These are phyloP conservation scores for Setomelanomma holmii DNA, from an alignment of 2,329 filamentous ascomycete species.

Conservation along the genomic window DNA sequence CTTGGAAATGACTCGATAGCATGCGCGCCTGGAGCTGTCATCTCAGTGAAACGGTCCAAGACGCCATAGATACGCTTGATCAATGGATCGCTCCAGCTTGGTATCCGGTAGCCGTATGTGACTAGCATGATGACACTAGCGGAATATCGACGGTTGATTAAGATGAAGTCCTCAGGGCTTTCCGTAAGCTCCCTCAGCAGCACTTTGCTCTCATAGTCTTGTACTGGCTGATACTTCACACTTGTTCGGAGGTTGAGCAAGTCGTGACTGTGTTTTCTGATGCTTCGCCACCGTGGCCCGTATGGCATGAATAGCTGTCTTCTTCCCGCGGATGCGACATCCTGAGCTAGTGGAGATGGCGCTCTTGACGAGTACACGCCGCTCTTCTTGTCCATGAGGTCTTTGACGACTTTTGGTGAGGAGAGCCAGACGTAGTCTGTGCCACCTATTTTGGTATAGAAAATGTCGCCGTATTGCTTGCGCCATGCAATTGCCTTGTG, in stretches of 20 bases:
- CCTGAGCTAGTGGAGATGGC: slow-evolving; percentile 44
- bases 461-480: slow-evolving; percentile 47
- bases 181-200: slow-evolving; percentile 53
- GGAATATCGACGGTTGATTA: slow-evolving; percentile 42
- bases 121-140: slow-evolving; percentile 44
- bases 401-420: slow-evolving; percentile 59
- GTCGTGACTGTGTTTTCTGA: slow-evolving; percentile 45
- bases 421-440: slow-evolving; percentile 52
- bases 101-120: slow-evolving; percentile 45
- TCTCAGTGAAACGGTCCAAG: slow-evolving; percentile 40
- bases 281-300: slow-evolving; percentile 45
- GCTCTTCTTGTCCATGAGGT: slow-evolving; percentile 63
- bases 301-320: slow-evolving; percentile 56
- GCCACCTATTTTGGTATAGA: slow-evolving; percentile 51
- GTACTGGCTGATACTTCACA: slow-evolving; percentile 50
- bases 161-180: slow-evolving; percentile 40
- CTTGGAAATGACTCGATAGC: slow-evolving; percentile 41
- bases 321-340: slow-evolving; percentile 57
- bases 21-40: slow-evolving; percentile 38
- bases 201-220: slow-evolving; percentile 57
- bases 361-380: slow-evolving; percentile 59
- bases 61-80: slow-evolving; percentile 43
- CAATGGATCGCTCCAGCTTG: slow-evolving; percentile 39
- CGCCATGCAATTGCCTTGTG: slow-evolving; percentile 45
- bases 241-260: slow-evolving; percentile 39